Base-by-base conservation (phyloP, 2,329 filamentous ascomycete genomes). In the Alternaria panax region DNA sequence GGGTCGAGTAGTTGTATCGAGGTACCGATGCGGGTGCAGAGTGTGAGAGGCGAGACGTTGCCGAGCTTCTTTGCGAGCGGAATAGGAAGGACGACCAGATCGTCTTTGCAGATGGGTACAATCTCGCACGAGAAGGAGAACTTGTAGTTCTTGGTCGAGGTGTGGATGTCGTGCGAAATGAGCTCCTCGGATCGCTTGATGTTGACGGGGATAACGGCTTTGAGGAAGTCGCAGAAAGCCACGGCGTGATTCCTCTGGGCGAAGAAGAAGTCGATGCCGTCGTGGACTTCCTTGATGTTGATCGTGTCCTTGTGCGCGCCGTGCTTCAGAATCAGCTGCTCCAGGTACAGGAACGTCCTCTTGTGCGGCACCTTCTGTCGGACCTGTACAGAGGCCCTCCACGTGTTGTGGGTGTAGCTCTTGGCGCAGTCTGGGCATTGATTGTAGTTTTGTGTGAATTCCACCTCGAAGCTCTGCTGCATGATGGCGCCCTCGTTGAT, bases 291-390 rank as follows among this genome's bases (percentile, higher is more conserved):
- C 77, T 96, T 97, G 81, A 99, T 99, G 78, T 98, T 99, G 80
- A 97, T 93, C 1, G 94, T 95, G 69, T 99, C 93, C 66, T 88
- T 76, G 64, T 78, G 75, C 4, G 94, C 95, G 56, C 87, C 87
- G 78, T 98, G 93, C 83, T 97, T 98, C 70, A 99, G 84, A 70
- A 99, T 96, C 57, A 98, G 85, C 83, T 99, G 94, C 80, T 98
- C 95, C 34, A 98, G 88, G 75, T 87, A 91, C 59, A 92, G 79
- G 78, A 92, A 92, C 1, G 89, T 92, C 71, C 95, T 86, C 87
- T 98, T 99, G 82, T 99, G 95, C 5, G 92, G 88, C 38, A 99
- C 95, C 82, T 98, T 97, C 78, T 99, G 95, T 64, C 95, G 89
- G 56, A 99, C 92, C 82, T 99, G 96, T 7, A 98, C 93, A 60